phyloP scores from a whole-genome alignment of 78 protist genomes.

The Dictyostelium discoideum region DNA sequence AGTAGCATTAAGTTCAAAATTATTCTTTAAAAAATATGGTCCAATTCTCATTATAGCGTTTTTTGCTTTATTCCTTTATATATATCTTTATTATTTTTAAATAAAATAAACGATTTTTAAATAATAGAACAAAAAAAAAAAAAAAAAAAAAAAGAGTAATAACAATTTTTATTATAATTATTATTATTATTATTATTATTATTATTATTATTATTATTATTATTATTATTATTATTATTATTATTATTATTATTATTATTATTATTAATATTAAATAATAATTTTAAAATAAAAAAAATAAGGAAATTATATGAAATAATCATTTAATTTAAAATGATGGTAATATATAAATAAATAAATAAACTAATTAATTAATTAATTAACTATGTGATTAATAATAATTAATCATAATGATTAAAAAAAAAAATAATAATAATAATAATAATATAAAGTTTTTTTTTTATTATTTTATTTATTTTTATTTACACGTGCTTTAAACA shows the following conservation, averaged over 20 bases:
- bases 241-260: neutral
- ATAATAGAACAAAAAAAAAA: neutral
- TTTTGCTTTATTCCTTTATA: conserved; percentile 2
- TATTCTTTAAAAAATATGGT: conserved; percentile 42
- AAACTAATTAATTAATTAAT: too few species aligned
- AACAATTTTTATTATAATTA: neutral
- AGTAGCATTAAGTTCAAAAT: conserved; percentile 27
- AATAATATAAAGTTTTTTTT: too few species aligned
- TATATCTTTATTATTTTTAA: conserved; percentile 13
- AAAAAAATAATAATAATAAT: too few species aligned
- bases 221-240: neutral
- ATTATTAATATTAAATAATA: too few species aligned
- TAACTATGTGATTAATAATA: neutral
- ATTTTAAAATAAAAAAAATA: too few species aligned
- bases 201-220: neutral
- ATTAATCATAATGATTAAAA: neutral
- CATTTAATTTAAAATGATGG: too few species aligned
- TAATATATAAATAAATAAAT: too few species aligned
- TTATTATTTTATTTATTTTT: neutral
- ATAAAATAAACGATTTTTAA: neutral
- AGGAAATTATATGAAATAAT: too few species aligned
- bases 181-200: neutral
- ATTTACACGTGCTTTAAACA: neutral
- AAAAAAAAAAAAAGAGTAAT: neutral
- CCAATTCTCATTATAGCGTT: conserved; percentile 5